Conservation (phyloP, 2,329 filamentous ascomycete genomes). For the Cladobotryum protrusum region DNA sequence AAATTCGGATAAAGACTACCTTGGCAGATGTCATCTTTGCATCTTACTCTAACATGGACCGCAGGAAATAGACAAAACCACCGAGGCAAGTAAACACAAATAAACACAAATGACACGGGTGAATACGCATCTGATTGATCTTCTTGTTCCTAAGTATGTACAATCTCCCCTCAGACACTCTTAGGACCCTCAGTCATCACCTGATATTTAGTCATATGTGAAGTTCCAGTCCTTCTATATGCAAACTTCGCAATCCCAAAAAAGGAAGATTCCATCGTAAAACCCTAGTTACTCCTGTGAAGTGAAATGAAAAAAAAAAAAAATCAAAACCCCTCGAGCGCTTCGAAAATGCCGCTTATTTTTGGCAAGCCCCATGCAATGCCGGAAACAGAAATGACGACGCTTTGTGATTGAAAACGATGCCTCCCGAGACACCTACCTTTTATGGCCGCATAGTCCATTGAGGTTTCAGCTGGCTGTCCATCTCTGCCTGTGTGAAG, state of each 20-base stretch:
- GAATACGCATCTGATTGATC: conserved; percentile 12
- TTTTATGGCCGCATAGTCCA: conserved; percentile 47
- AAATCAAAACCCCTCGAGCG: conserved; percentile 9
- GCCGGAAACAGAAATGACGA: conserved; percentile 13
- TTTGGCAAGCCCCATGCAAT: conserved; percentile 10
- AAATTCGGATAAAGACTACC: background rate
- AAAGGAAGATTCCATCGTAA: conserved; percentile 25
- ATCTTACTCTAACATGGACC: background rate
- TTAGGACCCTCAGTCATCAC: conserved; percentile 7
- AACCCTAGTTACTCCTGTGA: conserved; percentile 14
- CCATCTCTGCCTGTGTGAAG: conserved; percentile 65
- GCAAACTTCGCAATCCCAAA: conserved; percentile 24
- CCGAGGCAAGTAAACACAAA: too few relatives aligned
- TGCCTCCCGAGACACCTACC: conserved; percentile 1
- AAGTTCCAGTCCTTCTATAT: conserved; percentile 30
- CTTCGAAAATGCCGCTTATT: conserved; percentile 6
- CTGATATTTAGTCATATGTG: conserved; percentile 13
- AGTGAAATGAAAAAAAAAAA: conserved; percentile 19
- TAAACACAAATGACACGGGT: conserved; percentile 4
- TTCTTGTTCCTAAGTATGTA: conserved; percentile 10
- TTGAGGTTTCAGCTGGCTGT: conserved; percentile 52
- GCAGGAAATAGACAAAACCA: background rate
- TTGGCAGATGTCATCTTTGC: background rate
- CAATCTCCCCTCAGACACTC: conserved; percentile 8
- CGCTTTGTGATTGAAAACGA: conserved; percentile 8